Conservation (phyloP, 306 rosid genomes). For the Citrullus mucosospermus region DNA sequence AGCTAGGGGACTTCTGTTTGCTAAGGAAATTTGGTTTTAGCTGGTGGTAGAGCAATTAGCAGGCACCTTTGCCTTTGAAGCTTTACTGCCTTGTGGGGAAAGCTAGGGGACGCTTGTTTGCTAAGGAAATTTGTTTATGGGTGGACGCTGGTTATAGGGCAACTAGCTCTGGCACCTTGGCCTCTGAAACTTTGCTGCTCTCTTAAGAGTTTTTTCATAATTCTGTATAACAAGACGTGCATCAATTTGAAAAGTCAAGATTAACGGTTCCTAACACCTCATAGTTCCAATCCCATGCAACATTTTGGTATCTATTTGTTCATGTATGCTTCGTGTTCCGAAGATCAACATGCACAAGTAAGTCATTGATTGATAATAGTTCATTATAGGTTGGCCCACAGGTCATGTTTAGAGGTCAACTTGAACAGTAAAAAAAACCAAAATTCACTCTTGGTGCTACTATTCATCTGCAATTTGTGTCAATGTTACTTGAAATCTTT, state of each 20-base stretch:
- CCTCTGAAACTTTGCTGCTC: background rate
- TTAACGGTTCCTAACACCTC: background rate
- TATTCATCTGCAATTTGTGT: background rate
- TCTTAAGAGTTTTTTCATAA: background rate
- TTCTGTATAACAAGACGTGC: background rate
- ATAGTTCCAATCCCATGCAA: background rate
- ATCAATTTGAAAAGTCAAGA: background rate
- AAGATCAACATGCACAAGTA: background rate
- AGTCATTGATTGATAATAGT: background rate
- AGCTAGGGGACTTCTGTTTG: background rate
- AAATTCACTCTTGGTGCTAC: background rate
- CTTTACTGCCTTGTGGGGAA: background rate
- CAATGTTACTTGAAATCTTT: background rate
- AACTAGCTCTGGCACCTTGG: background rate
- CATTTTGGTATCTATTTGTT: background rate
- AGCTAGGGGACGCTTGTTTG: background rate
- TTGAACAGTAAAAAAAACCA: background rate
- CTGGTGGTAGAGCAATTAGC: background rate
- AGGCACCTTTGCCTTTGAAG: background rate
- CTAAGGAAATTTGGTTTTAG: background rate
- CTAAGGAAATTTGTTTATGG: background rate
- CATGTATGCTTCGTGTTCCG: background rate
- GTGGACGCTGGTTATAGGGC: background rate
- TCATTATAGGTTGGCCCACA: background rate
- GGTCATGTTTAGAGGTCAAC: background rate